phyloP scores from a whole-genome alignment of 345 rosid species.

The Iberis pinnata region DNA sequence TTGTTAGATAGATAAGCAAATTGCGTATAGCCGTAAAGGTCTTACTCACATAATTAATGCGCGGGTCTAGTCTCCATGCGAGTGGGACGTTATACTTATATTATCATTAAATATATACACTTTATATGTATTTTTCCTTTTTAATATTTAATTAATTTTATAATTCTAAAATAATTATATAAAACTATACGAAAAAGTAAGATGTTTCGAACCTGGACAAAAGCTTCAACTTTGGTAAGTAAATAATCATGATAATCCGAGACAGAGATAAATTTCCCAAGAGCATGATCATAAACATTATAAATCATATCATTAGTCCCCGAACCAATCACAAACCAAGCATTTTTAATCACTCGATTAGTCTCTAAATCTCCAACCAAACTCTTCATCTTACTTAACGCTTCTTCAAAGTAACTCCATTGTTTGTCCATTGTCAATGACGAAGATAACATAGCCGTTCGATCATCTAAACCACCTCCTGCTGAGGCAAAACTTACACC shows the following conservation, averaged over 20 bases:
- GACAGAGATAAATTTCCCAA: slow-evolving; percentile 10
- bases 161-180: no score
- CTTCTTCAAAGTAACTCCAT: slow-evolving; percentile 28
- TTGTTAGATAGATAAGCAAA: no score
- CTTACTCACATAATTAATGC: no score
- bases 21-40: no score
- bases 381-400: slow-evolving; percentile 19
- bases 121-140: no score
- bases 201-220: not conserved
- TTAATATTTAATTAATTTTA: no score
- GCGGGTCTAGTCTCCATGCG: no score
- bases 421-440: slow-evolving; percentile 19
- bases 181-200: no score
- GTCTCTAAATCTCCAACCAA: slow-evolving; percentile 26
- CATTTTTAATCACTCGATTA: slow-evolving; percentile 26
- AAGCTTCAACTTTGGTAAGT: slow-evolving; percentile 11
- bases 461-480: slow-evolving; percentile 32
- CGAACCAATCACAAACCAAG: slow-evolving; percentile 27
- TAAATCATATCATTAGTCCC: slow-evolving; percentile 33
- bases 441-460: slow-evolving; percentile 7
- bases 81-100: no score
- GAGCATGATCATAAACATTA: slow-evolving; percentile 23
- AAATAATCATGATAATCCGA: slow-evolving; percentile 27
- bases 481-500: slow-evolving; percentile 39
- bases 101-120: no score